phyloP scores from a whole-genome alignment of 2,329 filamentous ascomycete species.

The Claviceps sp. region DNA sequence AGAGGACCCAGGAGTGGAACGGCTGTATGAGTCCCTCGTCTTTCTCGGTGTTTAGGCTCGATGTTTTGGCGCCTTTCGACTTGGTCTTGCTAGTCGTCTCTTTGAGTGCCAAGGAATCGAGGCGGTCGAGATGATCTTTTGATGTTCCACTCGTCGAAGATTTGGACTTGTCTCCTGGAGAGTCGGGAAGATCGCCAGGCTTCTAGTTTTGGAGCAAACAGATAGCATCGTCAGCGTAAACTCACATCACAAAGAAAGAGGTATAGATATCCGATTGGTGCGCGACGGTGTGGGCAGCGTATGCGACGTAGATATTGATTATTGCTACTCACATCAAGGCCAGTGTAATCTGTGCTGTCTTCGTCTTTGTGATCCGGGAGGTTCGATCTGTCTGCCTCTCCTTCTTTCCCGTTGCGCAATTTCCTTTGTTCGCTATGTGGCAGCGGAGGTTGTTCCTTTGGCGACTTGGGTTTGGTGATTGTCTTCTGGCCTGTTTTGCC shows the following conservation, averaged over 20 bases:
- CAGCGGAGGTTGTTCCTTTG: conserved; percentile 72
- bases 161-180: conserved; percentile 59
- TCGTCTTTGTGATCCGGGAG: conserved; percentile 29
- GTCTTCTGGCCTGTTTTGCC: conserved; percentile 49
- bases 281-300: too few relatives aligned
- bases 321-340: conserved; percentile 19
- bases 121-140: conserved; percentile 2
- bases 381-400: conserved; percentile 28
- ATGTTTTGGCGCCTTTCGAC: conserved; percentile 10
- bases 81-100: conserved; percentile 12
- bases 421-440: conserved; percentile 71
- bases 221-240: not conserved
- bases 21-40: conserved; percentile 59
- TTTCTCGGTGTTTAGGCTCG: conserved; percentile 19
- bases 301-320: not conserved
- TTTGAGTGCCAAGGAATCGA: conserved; percentile 4
- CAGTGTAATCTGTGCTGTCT: conserved; percentile 20
- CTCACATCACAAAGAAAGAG: not conserved
- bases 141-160: conserved; percentile 46
- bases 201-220: conserved; percentile 38
- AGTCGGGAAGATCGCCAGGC: conserved; percentile 66
- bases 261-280: not conserved
- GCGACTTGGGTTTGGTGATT: conserved; percentile 66
- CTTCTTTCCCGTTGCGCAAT: conserved; percentile 31
- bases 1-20: conserved; percentile 78